Evolutionary conservation across 306 rosid species (phyloP).

Genomic region (Corylus americana): DNA sequence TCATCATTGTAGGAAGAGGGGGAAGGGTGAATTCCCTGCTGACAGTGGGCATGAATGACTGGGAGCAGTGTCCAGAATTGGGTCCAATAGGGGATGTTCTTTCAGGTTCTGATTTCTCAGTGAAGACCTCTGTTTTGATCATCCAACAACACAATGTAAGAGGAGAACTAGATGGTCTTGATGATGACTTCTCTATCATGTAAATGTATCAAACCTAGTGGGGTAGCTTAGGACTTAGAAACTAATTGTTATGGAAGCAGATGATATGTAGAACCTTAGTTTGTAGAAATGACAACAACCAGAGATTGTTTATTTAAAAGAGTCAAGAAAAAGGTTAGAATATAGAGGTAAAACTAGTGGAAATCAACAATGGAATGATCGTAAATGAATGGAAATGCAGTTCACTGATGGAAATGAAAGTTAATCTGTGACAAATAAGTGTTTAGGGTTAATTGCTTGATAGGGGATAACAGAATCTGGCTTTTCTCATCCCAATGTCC

Average conservation of each 20-base stretch:
- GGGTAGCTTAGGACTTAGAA: slow-evolving; percentile 50
- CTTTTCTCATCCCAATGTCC: too few relatives aligned
- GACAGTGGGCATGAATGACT: slow-evolving; percentile 85
- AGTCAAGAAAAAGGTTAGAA: neutral
- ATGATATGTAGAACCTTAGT: slow-evolving; percentile 32
- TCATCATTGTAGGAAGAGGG: slow-evolving; percentile 80
- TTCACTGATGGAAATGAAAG: neutral
- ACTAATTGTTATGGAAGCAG: slow-evolving; percentile 31
- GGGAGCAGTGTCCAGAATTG: slow-evolving; percentile 93
- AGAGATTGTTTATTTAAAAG: neutral
- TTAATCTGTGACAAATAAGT: neutral
- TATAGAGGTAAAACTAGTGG: neutral
- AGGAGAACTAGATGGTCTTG: slow-evolving; percentile 89
- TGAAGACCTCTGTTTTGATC: slow-evolving; percentile 63
- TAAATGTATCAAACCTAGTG: slow-evolving; percentile 25
- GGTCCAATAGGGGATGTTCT: slow-evolving; percentile 98
- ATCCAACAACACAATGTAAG: slow-evolving; percentile 69
- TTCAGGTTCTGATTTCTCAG: slow-evolving; percentile 78
- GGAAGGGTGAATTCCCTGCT: slow-evolving; percentile 68
- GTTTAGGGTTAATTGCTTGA: too few relatives aligned
- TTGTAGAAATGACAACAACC: slow-evolving; percentile 41
- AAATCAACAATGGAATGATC: too few relatives aligned
- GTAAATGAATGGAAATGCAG: neutral
- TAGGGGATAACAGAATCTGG: too few relatives aligned
- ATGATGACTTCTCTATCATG: slow-evolving; percentile 86